phyloP scores from a whole-genome alignment of 352 stramenopile genomes.

The Elongisporangium prolatum region DNA sequence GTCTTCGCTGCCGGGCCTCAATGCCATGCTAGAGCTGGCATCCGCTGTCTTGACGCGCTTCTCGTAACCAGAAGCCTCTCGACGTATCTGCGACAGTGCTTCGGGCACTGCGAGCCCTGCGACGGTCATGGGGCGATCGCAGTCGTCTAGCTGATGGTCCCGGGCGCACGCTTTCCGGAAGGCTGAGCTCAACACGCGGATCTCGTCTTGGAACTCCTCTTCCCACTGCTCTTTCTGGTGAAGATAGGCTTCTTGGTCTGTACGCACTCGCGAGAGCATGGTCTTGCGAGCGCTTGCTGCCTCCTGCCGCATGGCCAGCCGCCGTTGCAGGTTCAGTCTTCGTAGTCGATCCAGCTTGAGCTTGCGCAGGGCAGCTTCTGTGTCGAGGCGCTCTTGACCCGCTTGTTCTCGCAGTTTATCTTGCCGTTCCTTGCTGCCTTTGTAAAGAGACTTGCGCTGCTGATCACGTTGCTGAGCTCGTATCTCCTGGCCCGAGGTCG shows the following conservation, averaged over 20 bases:
- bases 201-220: conserved; percentile 43
- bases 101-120: conserved; percentile 45
- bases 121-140: conserved; percentile 38
- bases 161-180: conserved; percentile 32
- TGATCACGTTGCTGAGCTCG: conserved; percentile 34
- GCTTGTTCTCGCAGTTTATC: conserved; percentile 32
- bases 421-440: conserved; percentile 36
- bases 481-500: conserved; percentile 26
- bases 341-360: conserved; percentile 33
- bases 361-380: conserved; percentile 14
- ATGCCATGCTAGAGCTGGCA: conserved; percentile 2
- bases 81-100: conserved; percentile 38
- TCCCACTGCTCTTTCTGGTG: conserved; percentile 45
- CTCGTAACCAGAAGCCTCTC: conserved; percentile 28
- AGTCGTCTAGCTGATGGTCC: conserved; percentile 3
- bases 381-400: conserved; percentile 14
- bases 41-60: conserved; percentile 44
- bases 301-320: conserved; percentile 27
- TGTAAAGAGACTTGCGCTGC: conserved; percentile 35
- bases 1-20: background rate
- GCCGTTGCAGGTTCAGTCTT: conserved; percentile 31
- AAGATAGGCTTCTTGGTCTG: conserved; percentile 19
- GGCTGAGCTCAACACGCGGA: conserved; percentile 30
- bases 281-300: conserved; percentile 19
- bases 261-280: conserved; percentile 13